Evolutionary conservation across 192 early-diverging fungal species (phyloP).

Genomic region (Jimgerdemannia lactiflua): DNA sequence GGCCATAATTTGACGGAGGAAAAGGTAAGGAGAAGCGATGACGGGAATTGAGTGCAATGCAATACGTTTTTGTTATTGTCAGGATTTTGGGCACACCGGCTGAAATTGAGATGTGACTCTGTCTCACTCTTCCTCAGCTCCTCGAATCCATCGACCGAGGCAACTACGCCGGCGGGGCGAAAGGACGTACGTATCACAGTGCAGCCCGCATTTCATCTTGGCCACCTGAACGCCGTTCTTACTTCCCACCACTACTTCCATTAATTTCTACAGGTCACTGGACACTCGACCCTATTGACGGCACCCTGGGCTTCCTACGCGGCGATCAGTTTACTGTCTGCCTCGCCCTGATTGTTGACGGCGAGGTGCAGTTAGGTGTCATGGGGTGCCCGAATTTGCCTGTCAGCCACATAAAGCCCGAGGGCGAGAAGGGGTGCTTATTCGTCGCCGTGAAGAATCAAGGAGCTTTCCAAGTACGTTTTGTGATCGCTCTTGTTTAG

Average conservation of each 20-base stretch:
- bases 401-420: constrained; percentile 50
- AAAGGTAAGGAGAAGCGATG: constrained; percentile 45
- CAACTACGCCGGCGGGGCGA: constrained; percentile 71
- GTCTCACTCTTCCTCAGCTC: constrained; percentile 43
- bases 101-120: no score
- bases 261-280: constrained; percentile 41
- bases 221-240: no score
- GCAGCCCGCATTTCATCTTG: no score
- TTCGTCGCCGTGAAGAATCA: constrained; percentile 84
- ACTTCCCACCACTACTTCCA: no score
- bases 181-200: constrained; percentile 52
- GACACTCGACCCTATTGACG: constrained; percentile 91
- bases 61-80: not conserved
- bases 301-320: constrained; percentile 98
- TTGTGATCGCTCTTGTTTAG: no score
- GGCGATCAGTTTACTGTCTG: constrained; percentile 98
- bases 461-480: constrained; percentile 85
- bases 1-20: constrained; percentile 54
- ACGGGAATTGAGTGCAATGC: not conserved
- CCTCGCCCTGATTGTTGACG: constrained; percentile 87
- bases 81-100: no score
- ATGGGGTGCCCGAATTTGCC: constrained; percentile 85
- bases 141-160: constrained; percentile 90
- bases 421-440: constrained; percentile 74
- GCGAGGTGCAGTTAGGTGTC: constrained; percentile 86